Conservation (phyloP, 768 basidiomycete genomes). For the Pisolithus microcarpus region DNA sequence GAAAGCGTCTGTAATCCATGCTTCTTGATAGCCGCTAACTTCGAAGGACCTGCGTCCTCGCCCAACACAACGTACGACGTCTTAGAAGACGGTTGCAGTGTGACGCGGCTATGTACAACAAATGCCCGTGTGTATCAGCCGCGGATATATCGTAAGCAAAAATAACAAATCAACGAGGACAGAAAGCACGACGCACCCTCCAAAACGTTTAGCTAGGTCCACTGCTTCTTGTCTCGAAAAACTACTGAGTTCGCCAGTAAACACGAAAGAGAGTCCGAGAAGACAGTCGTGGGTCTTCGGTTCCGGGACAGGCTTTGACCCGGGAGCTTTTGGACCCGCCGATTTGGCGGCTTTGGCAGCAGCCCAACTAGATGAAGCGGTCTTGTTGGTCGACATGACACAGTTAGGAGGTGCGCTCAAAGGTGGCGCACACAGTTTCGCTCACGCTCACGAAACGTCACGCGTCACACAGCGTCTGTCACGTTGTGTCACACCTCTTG, state of each 20-base stretch:
- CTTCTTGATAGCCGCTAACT: slow-evolving; percentile 82
- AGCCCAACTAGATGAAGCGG: slow-evolving; percentile 33
- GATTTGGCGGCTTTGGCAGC: slow-evolving; percentile 53
- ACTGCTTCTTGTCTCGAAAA: slow-evolving; percentile 82
- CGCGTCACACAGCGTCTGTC: no score
- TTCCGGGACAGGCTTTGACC: slow-evolving; percentile 57
- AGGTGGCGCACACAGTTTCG: no score
- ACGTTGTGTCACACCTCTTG: no score
- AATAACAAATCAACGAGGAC: background rate
- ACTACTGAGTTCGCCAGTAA: slow-evolving; percentile 86
- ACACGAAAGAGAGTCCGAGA: slow-evolving; percentile 84
- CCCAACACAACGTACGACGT: slow-evolving; percentile 90
- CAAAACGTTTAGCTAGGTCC: slow-evolving; percentile 88
- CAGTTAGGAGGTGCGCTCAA: no score
- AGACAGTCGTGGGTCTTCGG: slow-evolving; percentile 77
- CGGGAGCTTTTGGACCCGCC: slow-evolving; percentile 50
- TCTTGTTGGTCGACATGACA: background rate
- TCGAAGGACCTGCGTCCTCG: slow-evolving; percentile 78
- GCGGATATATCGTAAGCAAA: no score
- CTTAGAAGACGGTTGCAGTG: slow-evolving; percentile 79
- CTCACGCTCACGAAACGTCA: no score
- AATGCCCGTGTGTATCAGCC: background rate
- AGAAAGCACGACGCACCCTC: slow-evolving; percentile 54
- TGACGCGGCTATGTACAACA: slow-evolving; percentile 58
- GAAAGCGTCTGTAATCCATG: slow-evolving; percentile 65